Base-by-base conservation (phyloP, 169 alveolate genomes). In the Plasmodium reichenowi region DNA sequence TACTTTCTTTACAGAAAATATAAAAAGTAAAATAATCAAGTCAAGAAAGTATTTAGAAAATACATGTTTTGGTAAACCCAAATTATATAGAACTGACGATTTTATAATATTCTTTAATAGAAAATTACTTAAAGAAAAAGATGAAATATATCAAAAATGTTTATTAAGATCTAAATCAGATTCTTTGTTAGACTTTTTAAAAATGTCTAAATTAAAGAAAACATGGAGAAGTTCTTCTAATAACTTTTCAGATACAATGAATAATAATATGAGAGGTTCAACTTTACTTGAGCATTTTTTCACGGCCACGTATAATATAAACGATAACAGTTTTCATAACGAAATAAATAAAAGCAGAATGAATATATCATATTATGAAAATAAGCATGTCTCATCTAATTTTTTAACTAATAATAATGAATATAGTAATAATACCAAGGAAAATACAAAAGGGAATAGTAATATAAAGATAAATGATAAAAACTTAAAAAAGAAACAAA, bases 21-120 rank as follows among this genome's bases (percentile, higher is more conserved):
- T 26, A 68, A n/a, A 22, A 32, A 83, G 10, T 13, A 70, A 83
- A 32, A 83, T 20, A 24, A 26, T n/a, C n/a, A 22, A 72, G 29
- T 32, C 85, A 17, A 83, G 50, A 58, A 7, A 4, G 29, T 32
- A 24, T 63, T 62, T 24, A 1, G 52, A 20, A 17, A 80, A 68
- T 20, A 26, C 62, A 12, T 83, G 91, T 50, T 83, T 83, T 83
- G 91, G 91, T 3, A 83, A 83, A 58, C 91, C 91, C 10, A 83
- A 83, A 68, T 29, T 83, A 20, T 83, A 54, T 13, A 17, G 85
- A 26, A 83, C 91, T 2, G 91, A 83, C 24, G 91, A 83, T 48
- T 83, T 54, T 56, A 73, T 83, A 1, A 68, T 83, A 2, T 83
- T 67, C 13, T 68, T 56, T 48, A 83, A 83, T 12, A 83, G 70